Base-by-base conservation (phyloP, 345 rosid species). In the Salix exigua region DNA sequence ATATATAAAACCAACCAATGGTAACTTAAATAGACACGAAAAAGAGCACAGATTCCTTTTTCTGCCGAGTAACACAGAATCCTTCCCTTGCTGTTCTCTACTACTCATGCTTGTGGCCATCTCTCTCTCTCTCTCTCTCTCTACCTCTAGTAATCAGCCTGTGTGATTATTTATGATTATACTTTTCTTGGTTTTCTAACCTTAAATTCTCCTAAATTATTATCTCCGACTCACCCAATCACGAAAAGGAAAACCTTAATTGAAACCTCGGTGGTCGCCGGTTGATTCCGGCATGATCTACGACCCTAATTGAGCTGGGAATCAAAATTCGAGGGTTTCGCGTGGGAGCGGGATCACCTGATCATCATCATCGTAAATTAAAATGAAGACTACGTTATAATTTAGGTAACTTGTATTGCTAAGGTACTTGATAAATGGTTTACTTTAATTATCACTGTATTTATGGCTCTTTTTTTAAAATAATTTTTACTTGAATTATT, bases 241-340 rank as follows among this genome's bases (percentile, higher is more conserved):
- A 40, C 44, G 50, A 46, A 44, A 46, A 46, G 14, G 18, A 46
- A 64, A 33, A 31, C 68, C 38, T 30, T 31, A 21, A 31, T 31
- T 37, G 61, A 23, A 55, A 58, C 11, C 10, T 30, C 38, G 0
- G 68, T 18, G 16, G 35, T 53, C 6, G 55, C 64, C 65, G 35
- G 48, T 30, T 16, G 71, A 58, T 33, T 17, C 67, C 82, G 71
- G 67, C 55, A 77, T 80, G 88, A 88, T 87, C 86, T 72, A 60
- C 74, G 61, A 75, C 78, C 68, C 69, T 72, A 84, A 82, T 84
- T 79, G 68, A 64, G 68, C 37, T 14, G 55, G 25, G 61, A 61
- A 50, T 75, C 70, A 77, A 63, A 72, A 76, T 35, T 74, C 73
- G 21, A 71, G 46, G 73, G 46, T 69, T 80, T 66, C 48, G 19